Conservation (phyloP, 1,139 yeast species). For the Saccharomyces pastorianus region DNA sequence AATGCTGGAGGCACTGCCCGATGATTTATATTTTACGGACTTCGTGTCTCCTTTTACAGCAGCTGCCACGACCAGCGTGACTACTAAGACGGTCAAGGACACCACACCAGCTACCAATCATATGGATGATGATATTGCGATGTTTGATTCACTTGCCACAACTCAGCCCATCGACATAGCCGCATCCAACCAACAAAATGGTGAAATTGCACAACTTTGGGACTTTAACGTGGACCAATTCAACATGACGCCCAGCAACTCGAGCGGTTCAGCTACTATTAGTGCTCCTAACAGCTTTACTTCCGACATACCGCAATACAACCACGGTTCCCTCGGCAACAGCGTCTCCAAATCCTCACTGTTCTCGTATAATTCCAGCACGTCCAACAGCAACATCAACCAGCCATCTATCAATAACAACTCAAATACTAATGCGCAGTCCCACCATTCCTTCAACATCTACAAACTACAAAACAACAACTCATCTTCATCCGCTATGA, state of each 20-base stretch:
- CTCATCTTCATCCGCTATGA: neutral
- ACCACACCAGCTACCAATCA: neutral
- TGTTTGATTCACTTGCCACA: neutral
- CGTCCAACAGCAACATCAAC: neutral
- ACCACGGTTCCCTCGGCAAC: neutral
- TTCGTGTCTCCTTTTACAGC: slow-evolving; percentile 4
- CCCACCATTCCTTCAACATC: neutral
- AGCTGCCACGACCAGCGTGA: neutral
- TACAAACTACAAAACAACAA: neutral
- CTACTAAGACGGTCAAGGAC: neutral
- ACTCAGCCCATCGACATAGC: slow-evolving; percentile 8
- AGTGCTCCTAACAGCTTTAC: slow-evolving; percentile 31
- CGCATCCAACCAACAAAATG: slow-evolving; percentile 27
- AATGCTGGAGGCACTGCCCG: slow-evolving; percentile 32
- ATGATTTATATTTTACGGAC: slow-evolving; percentile 19
- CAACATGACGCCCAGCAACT: slow-evolving; percentile 30
- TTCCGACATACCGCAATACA: slow-evolving; percentile 16
- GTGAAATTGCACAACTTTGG: slow-evolving; percentile 34
- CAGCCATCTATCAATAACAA: neutral
- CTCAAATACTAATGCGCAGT: neutral
- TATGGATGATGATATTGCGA: neutral
- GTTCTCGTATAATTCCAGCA: neutral
- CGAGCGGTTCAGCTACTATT: slow-evolving; percentile 32
- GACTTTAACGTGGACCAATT: slow-evolving; percentile 31
- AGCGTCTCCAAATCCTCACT: neutral